Evolutionary conservation across 2,329 filamentous ascomycete species (phyloP).

Genomic region (Colletotrichum tamarilloi): DNA sequence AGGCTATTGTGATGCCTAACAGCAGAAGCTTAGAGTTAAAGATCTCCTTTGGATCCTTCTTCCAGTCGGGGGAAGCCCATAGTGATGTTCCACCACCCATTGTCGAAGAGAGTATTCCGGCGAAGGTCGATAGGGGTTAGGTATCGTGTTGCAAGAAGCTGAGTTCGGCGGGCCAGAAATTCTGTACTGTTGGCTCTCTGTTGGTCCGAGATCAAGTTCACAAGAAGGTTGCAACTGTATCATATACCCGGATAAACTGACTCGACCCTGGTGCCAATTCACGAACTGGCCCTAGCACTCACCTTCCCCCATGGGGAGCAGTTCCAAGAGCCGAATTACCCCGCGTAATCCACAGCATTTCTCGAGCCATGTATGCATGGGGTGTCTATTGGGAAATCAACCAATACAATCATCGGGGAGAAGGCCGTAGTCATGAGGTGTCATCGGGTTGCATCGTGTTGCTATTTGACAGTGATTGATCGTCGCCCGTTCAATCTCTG

Average conservation of each 20-base stretch:
- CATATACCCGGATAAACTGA: constrained; percentile 23
- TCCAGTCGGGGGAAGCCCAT: constrained; percentile 50
- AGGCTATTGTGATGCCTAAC: constrained; percentile 46
- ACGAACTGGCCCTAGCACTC: background rate
- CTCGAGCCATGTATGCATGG: background rate
- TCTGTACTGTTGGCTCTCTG: background rate
- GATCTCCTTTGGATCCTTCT: constrained; percentile 48
- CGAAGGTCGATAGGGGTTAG: background rate
- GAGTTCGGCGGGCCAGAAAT: background rate
- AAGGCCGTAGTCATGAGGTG: background rate
- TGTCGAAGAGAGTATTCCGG: background rate
- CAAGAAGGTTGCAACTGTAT: background rate
- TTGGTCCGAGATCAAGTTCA: background rate
- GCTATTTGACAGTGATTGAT: background rate
- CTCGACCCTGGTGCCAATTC: background rate
- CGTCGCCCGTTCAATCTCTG: background rate
- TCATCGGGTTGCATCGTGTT: background rate
- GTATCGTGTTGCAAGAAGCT: background rate
- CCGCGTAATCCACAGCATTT: constrained; percentile 30
- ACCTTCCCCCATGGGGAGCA: constrained; percentile 6
- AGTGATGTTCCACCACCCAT: constrained; percentile 53
- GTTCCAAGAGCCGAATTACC: constrained; percentile 26
- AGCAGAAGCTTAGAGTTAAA: constrained; percentile 49
- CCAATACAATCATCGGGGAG: constrained; percentile 10
- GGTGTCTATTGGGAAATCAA: background rate